Base-by-base conservation (phyloP, 2,329 filamentous ascomycete genomes). In the Calonectria henricotiae region DNA sequence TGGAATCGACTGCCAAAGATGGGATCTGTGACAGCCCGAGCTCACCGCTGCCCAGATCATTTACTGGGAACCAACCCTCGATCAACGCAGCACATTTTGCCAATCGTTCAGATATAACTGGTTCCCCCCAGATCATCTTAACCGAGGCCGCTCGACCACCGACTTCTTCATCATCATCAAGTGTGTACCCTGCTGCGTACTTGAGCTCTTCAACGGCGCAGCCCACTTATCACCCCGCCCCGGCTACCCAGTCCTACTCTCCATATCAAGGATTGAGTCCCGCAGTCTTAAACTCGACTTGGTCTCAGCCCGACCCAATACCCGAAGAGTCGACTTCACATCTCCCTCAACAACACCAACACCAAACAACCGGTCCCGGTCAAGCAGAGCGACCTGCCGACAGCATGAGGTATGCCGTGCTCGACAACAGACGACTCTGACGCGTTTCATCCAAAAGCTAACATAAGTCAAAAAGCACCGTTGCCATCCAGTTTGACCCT, bases 401-500 rank as follows among this genome's bases (percentile, higher is more conserved):
- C 27, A 30, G 7, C 54, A 77, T 78, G 76, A 78, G 76, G 76
- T 77, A 77, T 64, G 70, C 12, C 23, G 32, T 44, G 11, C 43
- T 47, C 27, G 12, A 61, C 32, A 5, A 13, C 27, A 54, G 6
- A 47, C 9, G 20, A 17, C 13, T 2, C 8, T n/a, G 11, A 6
- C 54, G 13, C 20, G 41, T 7, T n/a, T 23, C 51, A 12, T 37
- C 20, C 32, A 20, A 43, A 65, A 41, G 46, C 74, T 78, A 71
- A 77, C 63, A 27, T 9, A 17, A 20, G 20, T 20, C 23, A 39
- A 58, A 69, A 71, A 86, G 85, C 77, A 83, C 87, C 78, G 84
- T 88, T 73, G 86, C 87, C 74, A 81, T 86, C 63, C 83, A 87
- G 68, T 89, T 86, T 79, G 87, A 89, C 74, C 82, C 85, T 30